Percentiles rank a stretch among this genome's conserved stretches.
Conservation (phyloP, 108 stramenopile genomes). For the Fistulifera pelliculosa region DNA sequence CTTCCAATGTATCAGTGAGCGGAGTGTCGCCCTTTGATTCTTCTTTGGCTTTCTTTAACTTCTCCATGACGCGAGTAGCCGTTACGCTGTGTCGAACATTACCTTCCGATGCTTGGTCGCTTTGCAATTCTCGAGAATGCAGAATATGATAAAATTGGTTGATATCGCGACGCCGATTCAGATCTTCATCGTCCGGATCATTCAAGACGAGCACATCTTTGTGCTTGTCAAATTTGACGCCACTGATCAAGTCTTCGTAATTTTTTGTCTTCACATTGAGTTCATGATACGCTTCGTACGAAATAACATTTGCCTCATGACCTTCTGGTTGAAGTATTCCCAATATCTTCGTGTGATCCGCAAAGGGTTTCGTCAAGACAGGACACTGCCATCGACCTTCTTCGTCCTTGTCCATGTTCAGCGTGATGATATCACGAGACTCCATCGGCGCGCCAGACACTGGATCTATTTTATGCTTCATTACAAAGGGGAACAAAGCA, state of each 20-base stretch:
- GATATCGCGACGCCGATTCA: constrained; percentile 51
- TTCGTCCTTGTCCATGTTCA: constrained; percentile 83
- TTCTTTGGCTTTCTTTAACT: constrained; percentile 28
- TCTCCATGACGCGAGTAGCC: constrained; percentile 75
- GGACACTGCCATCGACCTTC: constrained; percentile 94
- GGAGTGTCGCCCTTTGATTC: background rate
- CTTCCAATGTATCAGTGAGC: background rate
- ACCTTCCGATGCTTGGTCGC: constrained; percentile 2
- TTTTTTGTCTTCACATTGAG: constrained; percentile 76
- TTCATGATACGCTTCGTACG: constrained; percentile 78
- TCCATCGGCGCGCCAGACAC: constrained; percentile 62
- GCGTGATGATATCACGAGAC: constrained; percentile 58
- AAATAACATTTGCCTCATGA: constrained; percentile 74
- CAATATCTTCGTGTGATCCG: constrained; percentile 81
- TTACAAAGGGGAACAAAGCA: constrained; percentile 76
- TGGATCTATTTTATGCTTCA: constrained; percentile 78
- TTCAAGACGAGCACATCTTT: constrained; percentile 71
- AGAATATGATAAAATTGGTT: constrained; percentile 63
- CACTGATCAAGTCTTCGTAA: constrained; percentile 57
- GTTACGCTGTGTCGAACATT: constrained; percentile 61
- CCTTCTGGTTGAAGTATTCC: constrained; percentile 58
- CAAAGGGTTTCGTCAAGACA: constrained; percentile 89
- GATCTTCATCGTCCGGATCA: constrained; percentile 55
- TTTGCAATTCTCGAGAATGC: constrained; percentile 26
- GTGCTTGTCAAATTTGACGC: constrained; percentile 56